Base-by-base conservation (phyloP, 768 basidiomycete genomes). In the Clavulina sp. region DNA sequence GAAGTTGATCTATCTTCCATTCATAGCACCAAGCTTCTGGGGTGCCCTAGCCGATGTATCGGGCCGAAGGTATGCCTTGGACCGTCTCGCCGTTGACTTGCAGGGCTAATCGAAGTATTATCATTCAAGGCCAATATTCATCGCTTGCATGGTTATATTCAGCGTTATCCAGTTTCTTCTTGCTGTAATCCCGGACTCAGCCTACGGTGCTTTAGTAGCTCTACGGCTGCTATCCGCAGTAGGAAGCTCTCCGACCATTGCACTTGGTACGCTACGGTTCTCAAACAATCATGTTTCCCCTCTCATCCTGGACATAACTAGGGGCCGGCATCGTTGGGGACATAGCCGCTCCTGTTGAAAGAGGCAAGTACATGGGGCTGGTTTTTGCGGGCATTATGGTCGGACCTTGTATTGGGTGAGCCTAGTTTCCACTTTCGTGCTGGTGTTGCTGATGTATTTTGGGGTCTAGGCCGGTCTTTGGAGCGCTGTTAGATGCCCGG, bases 311-410 rank as follows among this genome's bases (percentile, higher is more conserved):
- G n/a, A n/a, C n/a, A n/a, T n/a, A n/a, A n/a, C n/a, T n/a, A n/a
- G n/a, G n/a, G n/a, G 77, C 81, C n/a, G 87, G 87, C 4, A 76
- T 84, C 4, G 73, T 92, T 51, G 76, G 76, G 1, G 87, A 92
- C 60, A 80, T 92, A 24, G 74, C 83, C 4, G 73, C 73, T 1
- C 77, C 75, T 0, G 71, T 73, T 33, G 84, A 89, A 64, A 68
- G 86, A 32, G 87, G 82, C 18, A 73, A 76, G 4, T 85, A 79
- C 64, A 73, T 78, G 51, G 86, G n/a, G n/a, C 47, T 83, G 5
- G 84, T 76, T 62, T 70, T 64, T 34, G 53, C 81, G 2, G 81
- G 81, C 0, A 77, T 80, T n/a, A 70, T 77, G 70, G 33, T 64
- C 40, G 66, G 65, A 1, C 68, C 65, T 5, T 60, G 57, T 34